phyloP scores from a whole-genome alignment of 1,139 yeast species.

The Yamadazyma aaseri region DNA sequence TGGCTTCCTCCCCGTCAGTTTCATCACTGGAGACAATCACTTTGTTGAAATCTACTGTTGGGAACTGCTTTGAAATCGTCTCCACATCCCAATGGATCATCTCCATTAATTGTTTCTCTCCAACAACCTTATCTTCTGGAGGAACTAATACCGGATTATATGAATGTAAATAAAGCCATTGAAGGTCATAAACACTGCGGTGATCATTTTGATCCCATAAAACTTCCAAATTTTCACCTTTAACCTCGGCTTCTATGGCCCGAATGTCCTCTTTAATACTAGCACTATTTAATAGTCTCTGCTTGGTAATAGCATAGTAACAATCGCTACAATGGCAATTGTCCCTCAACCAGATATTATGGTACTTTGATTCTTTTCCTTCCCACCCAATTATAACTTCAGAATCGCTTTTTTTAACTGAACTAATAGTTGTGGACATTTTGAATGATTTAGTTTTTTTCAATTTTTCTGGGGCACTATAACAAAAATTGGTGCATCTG shows the following conservation, averaged over 20 bases:
- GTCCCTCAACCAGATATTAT: slow-evolving; percentile 69
- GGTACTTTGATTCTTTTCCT: slow-evolving; percentile 25
- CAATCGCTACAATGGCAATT: slow-evolving; percentile 66
- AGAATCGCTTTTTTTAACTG: background rate
- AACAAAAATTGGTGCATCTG: no score
- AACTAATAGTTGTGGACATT: background rate
- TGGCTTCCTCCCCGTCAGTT: slow-evolving; percentile 35
- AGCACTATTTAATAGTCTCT: slow-evolving; percentile 62
- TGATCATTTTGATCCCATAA: slow-evolving; percentile 54
- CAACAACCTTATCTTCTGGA: slow-evolving; percentile 24
- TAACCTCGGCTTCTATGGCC: slow-evolving; percentile 2
- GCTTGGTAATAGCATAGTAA: slow-evolving; percentile 60
- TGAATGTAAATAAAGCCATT: slow-evolving; percentile 62
- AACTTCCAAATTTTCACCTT: slow-evolving; percentile 22
- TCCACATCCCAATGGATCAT: slow-evolving; percentile 48
- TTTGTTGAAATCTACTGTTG: slow-evolving; percentile 49
- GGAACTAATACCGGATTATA: slow-evolving; percentile 52
- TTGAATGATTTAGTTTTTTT: background rate
- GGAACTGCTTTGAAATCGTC: slow-evolving; percentile 45
- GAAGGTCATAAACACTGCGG: slow-evolving; percentile 40
- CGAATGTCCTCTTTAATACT: slow-evolving; percentile 47
- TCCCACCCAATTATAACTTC: slow-evolving; percentile 12
- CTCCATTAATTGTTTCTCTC: slow-evolving; percentile 28
- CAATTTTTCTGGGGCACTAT: background rate
- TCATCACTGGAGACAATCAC: slow-evolving; percentile 40